Evolutionary conservation across 2,329 filamentous ascomycete species (phyloP).

Genomic region (Sporothrix brasiliensis): DNA sequence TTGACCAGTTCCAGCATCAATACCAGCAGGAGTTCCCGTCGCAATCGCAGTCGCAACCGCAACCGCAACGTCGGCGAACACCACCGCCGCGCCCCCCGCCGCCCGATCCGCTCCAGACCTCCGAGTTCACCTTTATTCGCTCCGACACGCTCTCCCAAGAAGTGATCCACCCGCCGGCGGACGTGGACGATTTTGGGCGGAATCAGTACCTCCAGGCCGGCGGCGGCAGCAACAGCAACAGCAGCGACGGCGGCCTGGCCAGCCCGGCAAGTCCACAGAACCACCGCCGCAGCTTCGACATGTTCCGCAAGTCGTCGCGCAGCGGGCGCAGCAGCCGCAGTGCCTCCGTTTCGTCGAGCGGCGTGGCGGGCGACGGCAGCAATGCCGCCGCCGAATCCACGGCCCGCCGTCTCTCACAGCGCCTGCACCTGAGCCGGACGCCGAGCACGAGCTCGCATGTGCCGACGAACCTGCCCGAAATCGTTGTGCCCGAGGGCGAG

Average conservation of each 20-base stretch:
- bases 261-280: constrained; percentile 36
- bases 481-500: constrained; percentile 54
- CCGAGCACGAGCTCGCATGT: constrained; percentile 70
- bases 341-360: constrained; percentile 50
- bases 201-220: constrained; percentile 37
- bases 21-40: constrained; percentile 11
- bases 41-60: constrained; percentile 1
- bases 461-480: constrained; percentile 77
- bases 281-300: constrained; percentile 42
- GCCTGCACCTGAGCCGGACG: constrained; percentile 66
- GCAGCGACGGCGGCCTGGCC: constrained; percentile 36
- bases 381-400: constrained; percentile 33
- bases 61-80: background rate
- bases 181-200: constrained; percentile 34
- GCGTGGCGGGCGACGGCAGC: constrained; percentile 40
- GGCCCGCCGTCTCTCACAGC: constrained; percentile 63
- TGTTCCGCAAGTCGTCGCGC: constrained; percentile 40
- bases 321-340: constrained; percentile 48
- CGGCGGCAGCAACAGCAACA: constrained; percentile 35
- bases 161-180: constrained; percentile 69
- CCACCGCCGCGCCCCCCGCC: constrained; percentile 39
- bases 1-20: constrained; percentile 21
- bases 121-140: constrained; percentile 81
- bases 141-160: constrained; percentile 82
- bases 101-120: constrained; percentile 47